Percentiles rank a stretch among this genome's conserved stretches.
Evolutionary conservation across 768 basidiomycete species (phyloP).

Genomic region (Mycena kentingensis): DNA sequence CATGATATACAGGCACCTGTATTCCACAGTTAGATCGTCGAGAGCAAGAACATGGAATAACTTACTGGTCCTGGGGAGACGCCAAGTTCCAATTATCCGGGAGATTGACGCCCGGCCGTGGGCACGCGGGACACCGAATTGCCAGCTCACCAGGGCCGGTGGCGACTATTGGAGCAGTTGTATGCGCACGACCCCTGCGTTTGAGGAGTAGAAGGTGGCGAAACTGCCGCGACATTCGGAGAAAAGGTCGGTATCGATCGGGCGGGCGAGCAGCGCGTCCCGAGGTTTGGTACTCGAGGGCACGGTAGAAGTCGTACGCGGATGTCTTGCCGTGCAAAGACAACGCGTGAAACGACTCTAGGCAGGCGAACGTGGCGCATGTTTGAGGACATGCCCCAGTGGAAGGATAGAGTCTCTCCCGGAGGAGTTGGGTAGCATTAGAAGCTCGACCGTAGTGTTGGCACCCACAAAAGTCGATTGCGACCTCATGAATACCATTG

Average conservation of each 20-base stretch:
- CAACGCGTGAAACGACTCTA: slow-evolving; percentile 1
- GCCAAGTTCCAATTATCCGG: slow-evolving; percentile 26
- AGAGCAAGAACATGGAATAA: not conserved
- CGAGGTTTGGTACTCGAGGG: not conserved
- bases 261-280: not conserved
- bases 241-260: slow-evolving; percentile 14
- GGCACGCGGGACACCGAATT: slow-evolving; percentile 38
- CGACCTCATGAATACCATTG: not conserved
- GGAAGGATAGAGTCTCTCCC: not conserved
- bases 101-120: slow-evolving; percentile 33
- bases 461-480: not conserved
- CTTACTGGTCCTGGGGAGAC: slow-evolving; percentile 17
- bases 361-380: not conserved
- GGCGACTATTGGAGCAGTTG: slow-evolving; percentile 17
- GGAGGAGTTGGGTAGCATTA: not conserved
- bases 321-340: slow-evolving; percentile 5
- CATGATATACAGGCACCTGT: slow-evolving; percentile 29
- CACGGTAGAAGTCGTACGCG: slow-evolving; percentile 5
- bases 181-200: slow-evolving; percentile 28
- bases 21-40: not conserved
- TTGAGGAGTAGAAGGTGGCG: slow-evolving; percentile 30
- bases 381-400: slow-evolving; percentile 2
- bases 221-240: slow-evolving; percentile 20
- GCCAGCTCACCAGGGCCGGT: slow-evolving; percentile 32
- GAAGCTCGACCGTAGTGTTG: too few species aligned